Evolutionary conservation across 176 grass and related monocot species (phyloP).

Genomic region (Tuctoria greenei): DNA sequence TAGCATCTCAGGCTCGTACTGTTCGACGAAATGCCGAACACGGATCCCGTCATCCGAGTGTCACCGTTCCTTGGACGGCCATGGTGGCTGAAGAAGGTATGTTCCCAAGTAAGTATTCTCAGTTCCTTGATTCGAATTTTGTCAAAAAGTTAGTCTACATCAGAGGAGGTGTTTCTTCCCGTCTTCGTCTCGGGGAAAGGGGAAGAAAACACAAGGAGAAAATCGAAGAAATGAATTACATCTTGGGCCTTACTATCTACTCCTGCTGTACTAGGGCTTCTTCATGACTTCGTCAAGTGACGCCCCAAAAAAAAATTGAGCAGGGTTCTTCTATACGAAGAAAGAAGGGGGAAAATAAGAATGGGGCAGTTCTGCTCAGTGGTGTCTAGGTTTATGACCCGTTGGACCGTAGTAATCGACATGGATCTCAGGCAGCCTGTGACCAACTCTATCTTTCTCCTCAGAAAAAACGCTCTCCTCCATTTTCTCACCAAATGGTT

Average conservation of each 20-base stretch:
- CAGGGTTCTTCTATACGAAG: constrained; percentile 5
- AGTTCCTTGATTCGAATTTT: background rate
- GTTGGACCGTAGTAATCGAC: constrained; percentile 75
- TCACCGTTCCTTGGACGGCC: background rate
- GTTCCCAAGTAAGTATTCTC: background rate
- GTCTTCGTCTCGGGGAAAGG: constrained; percentile 20
- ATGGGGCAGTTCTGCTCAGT: constrained; percentile 34
- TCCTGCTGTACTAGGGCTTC: background rate
- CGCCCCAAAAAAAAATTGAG: background rate
- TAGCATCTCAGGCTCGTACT: background rate
- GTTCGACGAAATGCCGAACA: constrained; percentile 9
- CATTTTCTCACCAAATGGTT: constrained; percentile 19
- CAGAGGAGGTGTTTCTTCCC: background rate
- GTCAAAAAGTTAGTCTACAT: constrained; percentile 49
- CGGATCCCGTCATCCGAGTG: background rate
- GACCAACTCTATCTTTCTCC: constrained; percentile 33
- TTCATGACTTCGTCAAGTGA: constrained; percentile 10
- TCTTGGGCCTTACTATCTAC: background rate
- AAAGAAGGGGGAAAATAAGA: background rate
- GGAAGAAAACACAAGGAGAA: background rate
- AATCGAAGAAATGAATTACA: constrained; percentile 49
- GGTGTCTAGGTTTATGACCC: constrained; percentile 63
- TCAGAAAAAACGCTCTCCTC: constrained; percentile 31
- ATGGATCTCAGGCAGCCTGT: constrained; percentile 57
- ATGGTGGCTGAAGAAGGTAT: background rate